phyloP scores from a whole-genome alignment of 805 yeast species.

The Candida nonsorbophila region DNA sequence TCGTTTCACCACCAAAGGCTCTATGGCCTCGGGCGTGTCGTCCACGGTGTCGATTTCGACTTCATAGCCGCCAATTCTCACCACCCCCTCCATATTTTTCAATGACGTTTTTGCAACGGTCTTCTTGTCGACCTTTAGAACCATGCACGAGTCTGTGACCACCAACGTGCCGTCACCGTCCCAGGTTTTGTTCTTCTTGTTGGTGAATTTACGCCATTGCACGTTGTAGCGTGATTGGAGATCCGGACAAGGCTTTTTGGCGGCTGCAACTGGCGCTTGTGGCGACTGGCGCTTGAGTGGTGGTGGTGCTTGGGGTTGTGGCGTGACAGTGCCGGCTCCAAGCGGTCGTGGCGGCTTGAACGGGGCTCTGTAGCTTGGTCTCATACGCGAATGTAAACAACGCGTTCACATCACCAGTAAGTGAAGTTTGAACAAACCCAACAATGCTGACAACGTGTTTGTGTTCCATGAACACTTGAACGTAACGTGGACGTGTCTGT shows the following conservation, averaged over 20 bases:
- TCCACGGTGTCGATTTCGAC: constrained; percentile 59
- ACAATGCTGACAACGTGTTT: too few species aligned
- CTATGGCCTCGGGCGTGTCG: constrained; percentile 16
- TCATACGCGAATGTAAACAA: not conserved
- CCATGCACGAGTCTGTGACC: constrained; percentile 13
- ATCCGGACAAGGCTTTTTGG: not conserved
- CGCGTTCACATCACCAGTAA: not conserved
- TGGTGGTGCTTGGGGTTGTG: not conserved
- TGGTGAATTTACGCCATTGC: constrained; percentile 67
- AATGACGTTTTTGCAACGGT: constrained; percentile 11
- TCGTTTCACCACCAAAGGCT: constrained; percentile 41
- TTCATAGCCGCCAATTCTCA: constrained; percentile 52
- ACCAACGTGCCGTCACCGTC: constrained; percentile 78
- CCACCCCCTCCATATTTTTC: constrained; percentile 7
- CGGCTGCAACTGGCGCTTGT: constrained; percentile 1
- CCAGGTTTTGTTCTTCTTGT: constrained; percentile 88
- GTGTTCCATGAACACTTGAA: too few species aligned
- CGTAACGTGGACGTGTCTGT: too few species aligned
- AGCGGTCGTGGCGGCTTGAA: constrained; percentile 46
- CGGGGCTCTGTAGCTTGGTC: constrained; percentile 36
- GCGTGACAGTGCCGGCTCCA: not conserved
- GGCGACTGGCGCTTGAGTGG: not conserved
- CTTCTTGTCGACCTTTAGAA: constrained; percentile 25
- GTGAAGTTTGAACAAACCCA: not conserved
- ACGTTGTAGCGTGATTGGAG: constrained; percentile 23